Percentiles rank a stretch among this genome's conserved stretches.
These are phyloP conservation scores for Camellia lanceoleosa DNA, from an alignment of 148 eudicot genomes.

Conservation along the genomic window DNA sequence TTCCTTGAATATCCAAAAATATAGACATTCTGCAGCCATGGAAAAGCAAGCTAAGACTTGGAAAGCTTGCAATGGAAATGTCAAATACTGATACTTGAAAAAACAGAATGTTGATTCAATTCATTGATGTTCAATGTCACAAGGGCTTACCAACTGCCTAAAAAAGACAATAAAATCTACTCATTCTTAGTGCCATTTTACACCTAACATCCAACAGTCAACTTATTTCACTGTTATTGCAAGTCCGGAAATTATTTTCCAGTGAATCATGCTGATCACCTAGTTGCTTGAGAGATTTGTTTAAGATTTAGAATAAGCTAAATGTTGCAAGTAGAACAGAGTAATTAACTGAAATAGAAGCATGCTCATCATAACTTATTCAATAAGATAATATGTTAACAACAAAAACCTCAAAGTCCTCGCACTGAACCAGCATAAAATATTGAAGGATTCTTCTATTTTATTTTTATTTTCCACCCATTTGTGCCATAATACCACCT, in stretches of 20 bases:
- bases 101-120: neutral
- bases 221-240: constrained; percentile 4
- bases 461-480: neutral
- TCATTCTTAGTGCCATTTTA: neutral
- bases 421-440: neutral
- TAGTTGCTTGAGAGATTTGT: neutral
- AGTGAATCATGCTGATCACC: neutral
- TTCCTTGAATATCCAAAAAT: constrained; percentile 34
- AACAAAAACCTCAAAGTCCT: neutral
- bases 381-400: neutral
- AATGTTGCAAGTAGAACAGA: neutral
- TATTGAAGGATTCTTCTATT: neutral
- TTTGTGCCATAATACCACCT: neutral
- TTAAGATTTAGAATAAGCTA: neutral
- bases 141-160: neutral
- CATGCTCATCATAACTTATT: neutral
- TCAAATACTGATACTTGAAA: neutral
- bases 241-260: neutral
- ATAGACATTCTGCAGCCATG: constrained; percentile 32
- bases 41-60: constrained; percentile 10
- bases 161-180: neutral
- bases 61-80: neutral
- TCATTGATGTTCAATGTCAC: neutral
- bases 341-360: neutral
- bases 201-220: neutral